phyloP scores from a whole-genome alignment of 345 rosid genomes.

The Sisymbrium altissimum region DNA sequence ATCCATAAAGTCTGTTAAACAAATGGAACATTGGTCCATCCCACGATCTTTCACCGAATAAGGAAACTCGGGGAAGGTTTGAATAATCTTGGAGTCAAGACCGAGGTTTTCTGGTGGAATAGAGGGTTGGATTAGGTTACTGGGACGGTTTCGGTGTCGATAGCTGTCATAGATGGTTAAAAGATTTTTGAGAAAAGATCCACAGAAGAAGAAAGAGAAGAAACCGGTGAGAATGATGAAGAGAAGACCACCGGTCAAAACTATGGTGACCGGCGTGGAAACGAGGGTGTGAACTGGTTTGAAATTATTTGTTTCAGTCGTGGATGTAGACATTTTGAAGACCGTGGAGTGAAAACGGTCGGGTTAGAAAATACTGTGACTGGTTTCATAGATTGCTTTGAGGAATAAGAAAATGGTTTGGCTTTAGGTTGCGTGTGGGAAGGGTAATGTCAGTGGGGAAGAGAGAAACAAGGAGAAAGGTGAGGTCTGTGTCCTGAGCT shows the following conservation, averaged over 20 bases:
- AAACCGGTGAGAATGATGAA: slow-evolving; percentile 54
- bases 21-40: slow-evolving; percentile 51
- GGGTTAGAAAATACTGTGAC: not conserved
- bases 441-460: slow-evolving; percentile 20
- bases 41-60: slow-evolving; percentile 49
- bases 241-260: slow-evolving; percentile 55
- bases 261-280: slow-evolving; percentile 46
- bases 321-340: slow-evolving; percentile 28
- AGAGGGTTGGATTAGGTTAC: slow-evolving; percentile 11
- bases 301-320: not conserved
- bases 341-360: slow-evolving; percentile 25
- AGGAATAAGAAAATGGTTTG: slow-evolving; percentile 16
- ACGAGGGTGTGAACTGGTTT: slow-evolving; percentile 21
- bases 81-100: slow-evolving; percentile 56
- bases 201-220: slow-evolving; percentile 53
- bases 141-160: slow-evolving; percentile 40
- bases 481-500: not conserved
- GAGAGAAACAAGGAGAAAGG: slow-evolving; percentile 31
- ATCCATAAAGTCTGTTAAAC: slow-evolving; percentile 62
- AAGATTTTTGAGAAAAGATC: slow-evolving; percentile 45
- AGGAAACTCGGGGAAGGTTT: slow-evolving; percentile 55
- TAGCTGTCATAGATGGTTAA: slow-evolving; percentile 31
- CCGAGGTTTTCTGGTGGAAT: slow-evolving; percentile 29
- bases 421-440: slow-evolving; percentile 11
- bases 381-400: slow-evolving; percentile 24